Percentiles rank a stretch among this genome's conserved stretches.
Conservation (phyloP, 2,329 filamentous ascomycete species). For the Sporothrix brunneoviolacea region DNA sequence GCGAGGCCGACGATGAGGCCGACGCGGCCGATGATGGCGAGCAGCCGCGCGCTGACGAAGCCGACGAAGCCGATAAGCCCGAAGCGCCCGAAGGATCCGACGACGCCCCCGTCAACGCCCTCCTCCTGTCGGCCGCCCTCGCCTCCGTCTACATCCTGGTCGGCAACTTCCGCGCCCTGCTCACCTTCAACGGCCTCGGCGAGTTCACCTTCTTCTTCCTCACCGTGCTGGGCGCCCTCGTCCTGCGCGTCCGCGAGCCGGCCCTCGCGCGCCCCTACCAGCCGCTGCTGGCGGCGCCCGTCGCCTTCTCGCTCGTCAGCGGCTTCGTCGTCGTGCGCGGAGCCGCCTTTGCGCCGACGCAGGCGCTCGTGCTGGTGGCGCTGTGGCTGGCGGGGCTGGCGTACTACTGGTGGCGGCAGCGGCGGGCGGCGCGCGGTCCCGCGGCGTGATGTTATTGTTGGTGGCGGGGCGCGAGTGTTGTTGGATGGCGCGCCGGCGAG, state of each 20-base stretch:
- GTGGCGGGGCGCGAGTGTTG: background rate
- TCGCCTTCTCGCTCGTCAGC: slow-evolving; percentile 50
- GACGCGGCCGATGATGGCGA: slow-evolving; percentile 40
- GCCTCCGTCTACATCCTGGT: slow-evolving; percentile 53
- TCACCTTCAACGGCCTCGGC: slow-evolving; percentile 54
- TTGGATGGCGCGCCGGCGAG: no score
- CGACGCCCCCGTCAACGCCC: slow-evolving; percentile 49
- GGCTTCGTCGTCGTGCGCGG: slow-evolving; percentile 54
- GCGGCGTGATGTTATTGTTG: background rate
- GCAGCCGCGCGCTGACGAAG: no score
- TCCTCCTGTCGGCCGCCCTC: slow-evolving; percentile 42
- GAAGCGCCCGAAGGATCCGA: slow-evolving; percentile 23
- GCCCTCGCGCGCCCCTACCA: slow-evolving; percentile 49
- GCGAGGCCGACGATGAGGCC: slow-evolving; percentile 6
- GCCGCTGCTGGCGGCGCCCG: slow-evolving; percentile 42
- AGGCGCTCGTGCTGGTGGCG: slow-evolving; percentile 44
- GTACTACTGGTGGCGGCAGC: slow-evolving; percentile 26
- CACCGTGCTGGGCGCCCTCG: slow-evolving; percentile 51
- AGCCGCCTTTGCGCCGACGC: slow-evolving; percentile 50
- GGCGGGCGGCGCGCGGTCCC: background rate
- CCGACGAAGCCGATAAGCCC: background rate
- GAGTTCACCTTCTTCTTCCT: slow-evolving; percentile 61
- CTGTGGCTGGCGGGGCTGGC: slow-evolving; percentile 45
- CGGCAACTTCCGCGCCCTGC: slow-evolving; percentile 53
- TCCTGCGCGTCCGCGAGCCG: slow-evolving; percentile 52